These are phyloP conservation scores for Posidonia oceanica DNA, from an alignment of 116 monocot genomes.

Conservation along the genomic window DNA sequence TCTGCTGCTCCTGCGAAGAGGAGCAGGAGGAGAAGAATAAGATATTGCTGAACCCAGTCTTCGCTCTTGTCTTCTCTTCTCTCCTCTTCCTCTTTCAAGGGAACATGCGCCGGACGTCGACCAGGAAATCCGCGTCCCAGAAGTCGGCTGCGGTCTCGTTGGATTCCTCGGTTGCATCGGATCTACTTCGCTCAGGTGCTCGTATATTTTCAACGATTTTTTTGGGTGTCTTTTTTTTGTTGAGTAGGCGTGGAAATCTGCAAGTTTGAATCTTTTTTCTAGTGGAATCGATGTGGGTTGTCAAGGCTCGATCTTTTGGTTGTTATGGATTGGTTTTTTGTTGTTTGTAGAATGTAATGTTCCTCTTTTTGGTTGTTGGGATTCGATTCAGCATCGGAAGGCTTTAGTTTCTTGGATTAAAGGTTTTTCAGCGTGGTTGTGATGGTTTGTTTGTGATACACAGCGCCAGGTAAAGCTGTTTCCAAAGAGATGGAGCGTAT, in stretches of 20 bases:
- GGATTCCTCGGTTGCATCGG: background rate
- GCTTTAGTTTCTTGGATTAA: background rate
- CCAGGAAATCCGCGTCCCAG: background rate
- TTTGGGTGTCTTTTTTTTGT: background rate
- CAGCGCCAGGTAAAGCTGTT: conserved; percentile 36
- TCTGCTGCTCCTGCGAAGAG: no score
- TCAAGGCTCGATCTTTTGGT: background rate
- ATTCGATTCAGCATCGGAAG: background rate
- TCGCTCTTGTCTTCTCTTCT: background rate
- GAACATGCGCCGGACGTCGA: conserved; percentile 11
- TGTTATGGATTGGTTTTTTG: background rate
- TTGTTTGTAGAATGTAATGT: no score
- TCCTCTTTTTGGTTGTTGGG: background rate
- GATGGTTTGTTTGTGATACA: conserved; percentile 13
- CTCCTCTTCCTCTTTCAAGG: no score
- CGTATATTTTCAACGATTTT: background rate
- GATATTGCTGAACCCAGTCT: no score
- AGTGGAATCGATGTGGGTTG: background rate
- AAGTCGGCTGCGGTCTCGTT: background rate
- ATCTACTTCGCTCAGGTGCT: conserved; percentile 7
- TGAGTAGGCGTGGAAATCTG: background rate
- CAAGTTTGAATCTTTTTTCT: background rate
- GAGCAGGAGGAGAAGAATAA: no score
- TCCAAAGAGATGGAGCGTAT: conserved; percentile 86
- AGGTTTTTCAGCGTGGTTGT: background rate